phyloP scores from a whole-genome alignment of 2,329 filamentous ascomycete genomes.

The Colletotrichum shisoi region DNA sequence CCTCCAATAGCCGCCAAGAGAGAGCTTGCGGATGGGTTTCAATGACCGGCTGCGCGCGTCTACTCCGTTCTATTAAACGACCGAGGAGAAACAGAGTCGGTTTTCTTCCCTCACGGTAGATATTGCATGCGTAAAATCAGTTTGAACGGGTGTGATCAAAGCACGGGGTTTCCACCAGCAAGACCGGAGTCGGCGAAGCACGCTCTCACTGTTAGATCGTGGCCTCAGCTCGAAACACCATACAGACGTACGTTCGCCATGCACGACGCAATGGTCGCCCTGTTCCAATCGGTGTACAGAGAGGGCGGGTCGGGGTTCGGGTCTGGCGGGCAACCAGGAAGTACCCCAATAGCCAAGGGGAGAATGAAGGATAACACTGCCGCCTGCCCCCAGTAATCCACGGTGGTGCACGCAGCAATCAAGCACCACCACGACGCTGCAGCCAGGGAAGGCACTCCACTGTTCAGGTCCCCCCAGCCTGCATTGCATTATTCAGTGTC shows the following conservation, averaged over 20 bases:
- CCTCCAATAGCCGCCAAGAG: conserved; percentile 25
- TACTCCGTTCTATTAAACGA: background rate
- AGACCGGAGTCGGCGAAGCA: conserved; percentile 36
- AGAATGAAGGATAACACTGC: conserved; percentile 4
- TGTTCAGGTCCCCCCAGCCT: conserved; percentile 1
- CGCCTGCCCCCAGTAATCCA: conserved; percentile 4
- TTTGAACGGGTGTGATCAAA: conserved; percentile 28
- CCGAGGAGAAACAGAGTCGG: background rate
- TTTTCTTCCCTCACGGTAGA: background rate
- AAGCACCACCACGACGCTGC: conserved; percentile 7
- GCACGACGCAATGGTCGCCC: conserved; percentile 36
- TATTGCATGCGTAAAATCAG: conserved; percentile 23
- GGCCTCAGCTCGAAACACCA: conserved; percentile 39
- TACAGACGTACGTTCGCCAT: conserved; percentile 34
- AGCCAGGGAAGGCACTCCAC: conserved; percentile 15
- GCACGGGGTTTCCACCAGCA: conserved; percentile 28
- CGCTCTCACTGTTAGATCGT: conserved; percentile 30
- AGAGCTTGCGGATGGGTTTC: conserved; percentile 23
- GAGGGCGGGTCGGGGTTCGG: conserved; percentile 10
- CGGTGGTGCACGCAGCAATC: conserved; percentile 4
- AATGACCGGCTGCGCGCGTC: conserved; percentile 7
- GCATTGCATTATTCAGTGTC: conserved; percentile 32
- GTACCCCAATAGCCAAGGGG: background rate
- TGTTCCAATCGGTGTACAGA: conserved; percentile 30
- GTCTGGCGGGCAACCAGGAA: conserved; percentile 25